phyloP scores from a whole-genome alignment of 345 rosid species.

The Leavenworthia alabamica region DNA sequence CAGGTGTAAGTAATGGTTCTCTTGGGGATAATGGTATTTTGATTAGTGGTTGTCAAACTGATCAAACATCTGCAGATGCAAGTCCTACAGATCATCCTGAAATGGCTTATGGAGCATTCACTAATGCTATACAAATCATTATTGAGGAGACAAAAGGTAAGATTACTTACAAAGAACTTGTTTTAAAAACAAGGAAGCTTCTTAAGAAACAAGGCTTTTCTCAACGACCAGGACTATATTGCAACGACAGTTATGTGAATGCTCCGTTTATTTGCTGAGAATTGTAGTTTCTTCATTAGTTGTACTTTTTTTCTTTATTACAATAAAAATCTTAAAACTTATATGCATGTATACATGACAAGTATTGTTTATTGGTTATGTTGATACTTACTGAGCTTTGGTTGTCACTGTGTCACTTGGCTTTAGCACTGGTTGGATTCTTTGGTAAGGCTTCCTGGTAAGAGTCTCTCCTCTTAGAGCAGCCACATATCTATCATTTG shows the following conservation, averaged over 20 bases:
- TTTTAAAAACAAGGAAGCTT: conserved; percentile 48
- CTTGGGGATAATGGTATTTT: conserved; percentile 69
- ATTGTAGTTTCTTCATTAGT: neutral
- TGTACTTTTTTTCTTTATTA: no score
- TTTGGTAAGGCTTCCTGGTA: conserved; percentile 71
- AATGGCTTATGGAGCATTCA: conserved; percentile 80
- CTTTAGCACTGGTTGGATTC: conserved; percentile 65
- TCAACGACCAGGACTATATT: conserved; percentile 88
- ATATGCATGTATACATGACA: no score
- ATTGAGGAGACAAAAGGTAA: conserved; percentile 46
- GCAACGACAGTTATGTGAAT: conserved; percentile 47
- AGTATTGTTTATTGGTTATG: no score
- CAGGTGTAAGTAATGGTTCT: conserved; percentile 50
- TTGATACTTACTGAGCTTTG: conserved; percentile 15
- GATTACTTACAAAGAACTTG: conserved; percentile 55
- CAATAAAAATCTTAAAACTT: no score
- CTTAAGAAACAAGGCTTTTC: conserved; percentile 67
- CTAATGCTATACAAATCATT: conserved; percentile 72
- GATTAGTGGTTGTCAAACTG: conserved; percentile 86
- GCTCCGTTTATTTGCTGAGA: conserved; percentile 21
- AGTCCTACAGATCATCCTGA: conserved; percentile 57
- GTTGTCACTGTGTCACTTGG: conserved; percentile 25
- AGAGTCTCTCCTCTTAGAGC: conserved; percentile 83
- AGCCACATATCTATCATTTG: conserved; percentile 87
- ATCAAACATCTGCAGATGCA: conserved; percentile 93